Base-by-base conservation (phyloP, 1,284 basidiomycete genomes). In the Puccinia novopanici region DNA sequence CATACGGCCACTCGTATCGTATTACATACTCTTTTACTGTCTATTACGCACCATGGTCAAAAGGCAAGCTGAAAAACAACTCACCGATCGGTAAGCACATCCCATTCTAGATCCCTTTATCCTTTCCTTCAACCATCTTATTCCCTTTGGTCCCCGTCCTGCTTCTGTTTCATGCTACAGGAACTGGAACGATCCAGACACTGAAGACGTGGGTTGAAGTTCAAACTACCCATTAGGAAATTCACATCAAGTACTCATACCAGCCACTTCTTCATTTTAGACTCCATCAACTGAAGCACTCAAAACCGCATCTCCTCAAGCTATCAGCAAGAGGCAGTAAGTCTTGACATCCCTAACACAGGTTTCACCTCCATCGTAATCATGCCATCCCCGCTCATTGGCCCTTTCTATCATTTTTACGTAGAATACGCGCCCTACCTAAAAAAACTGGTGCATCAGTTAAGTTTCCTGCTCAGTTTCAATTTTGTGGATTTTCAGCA, bases 1-100 rank as follows among this genome's bases (percentile, higher is more conserved):
- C n/a, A n/a, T n/a, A n/a, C n/a, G n/a, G n/a, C n/a, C n/a, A 24
- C 8, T 24, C 54, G 9, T 57, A n/a, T 5, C 54, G n/a, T n/a
- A n/a, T n/a, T n/a, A 24, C 54, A 57, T 9, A 9, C 24, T n/a
- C 54, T 8, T 24, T 24, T 57, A 24, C 42, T 45, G 42, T 45
- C 15, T 57, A 22, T 24, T 5, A 4, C 24, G 57, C 57, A 30
- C 68, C 45, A 78, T 78, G 75, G 75, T 55, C 50, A 78, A 78
- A 70, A 63, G 75, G 12, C 52, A 65, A 67, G 75, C 75, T 59
- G 75, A 78, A 22, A 78, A 78, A 57, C 61, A 78, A 55, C 37
- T 78, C 24, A 78, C 63, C 24, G 65, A 78, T 55, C 67, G 63
- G 75, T 78, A 17, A 37, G 45, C 54, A 6, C 71, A 15, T 5